Percentiles rank a stretch among this genome's conserved stretches.
These are phyloP conservation scores for Nicotiana noctiflora DNA, from an alignment of 257 asterid genomes.

Conservation along the genomic window DNA sequence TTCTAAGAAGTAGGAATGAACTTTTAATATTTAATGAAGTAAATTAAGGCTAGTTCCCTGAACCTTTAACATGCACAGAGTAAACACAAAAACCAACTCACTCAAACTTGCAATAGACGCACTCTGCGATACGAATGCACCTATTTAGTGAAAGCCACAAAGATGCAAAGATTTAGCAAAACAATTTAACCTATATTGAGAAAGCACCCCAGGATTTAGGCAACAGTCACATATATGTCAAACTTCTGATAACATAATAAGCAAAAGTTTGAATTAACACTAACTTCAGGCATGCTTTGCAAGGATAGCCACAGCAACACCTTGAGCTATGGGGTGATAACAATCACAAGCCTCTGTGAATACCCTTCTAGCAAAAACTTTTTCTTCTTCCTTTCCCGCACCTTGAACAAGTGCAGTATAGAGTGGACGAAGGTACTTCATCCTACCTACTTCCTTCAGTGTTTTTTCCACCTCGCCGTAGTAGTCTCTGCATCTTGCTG, in stretches of 20 bases:
- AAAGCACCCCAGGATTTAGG: background rate
- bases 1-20: too few species aligned
- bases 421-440: constrained; percentile 82
- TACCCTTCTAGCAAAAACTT: constrained; percentile 72
- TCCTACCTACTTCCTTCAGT: constrained; percentile 92
- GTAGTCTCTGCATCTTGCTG: constrained; percentile 44
- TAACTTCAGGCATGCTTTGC: constrained; percentile 42
- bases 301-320: constrained; percentile 71
- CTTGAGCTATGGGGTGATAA: constrained; percentile 94
- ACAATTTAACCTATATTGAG: background rate
- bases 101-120: background rate
- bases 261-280: background rate
- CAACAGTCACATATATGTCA: background rate
- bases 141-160: background rate
- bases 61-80: background rate
- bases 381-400: constrained; percentile 72
- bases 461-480: constrained; percentile 78
- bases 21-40: too few species aligned
- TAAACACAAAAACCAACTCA: background rate
- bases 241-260: background rate
- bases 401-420: constrained; percentile 71
- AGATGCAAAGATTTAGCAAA: background rate
- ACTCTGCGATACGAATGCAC: background rate
- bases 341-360: constrained; percentile 72
- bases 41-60: too few species aligned